Percentiles rank a stretch among this genome's conserved stretches.
phyloP scores from a whole-genome alignment of 805 yeast species.

The Brettanomyces bruxellensis region DNA sequence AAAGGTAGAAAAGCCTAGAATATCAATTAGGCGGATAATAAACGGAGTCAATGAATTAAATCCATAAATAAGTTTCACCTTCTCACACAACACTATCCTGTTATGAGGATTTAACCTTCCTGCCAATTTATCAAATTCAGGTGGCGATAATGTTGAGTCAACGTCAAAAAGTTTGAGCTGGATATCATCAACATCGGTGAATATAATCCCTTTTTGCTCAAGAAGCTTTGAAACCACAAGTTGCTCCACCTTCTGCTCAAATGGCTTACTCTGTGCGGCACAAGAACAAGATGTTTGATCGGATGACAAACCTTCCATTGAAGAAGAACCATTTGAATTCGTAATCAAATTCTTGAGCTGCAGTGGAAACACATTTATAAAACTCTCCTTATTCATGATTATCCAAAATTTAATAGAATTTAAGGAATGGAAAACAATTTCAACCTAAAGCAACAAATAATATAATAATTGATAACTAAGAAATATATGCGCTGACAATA shows the following conservation, averaged over 20 bases:
- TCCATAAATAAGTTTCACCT: constrained; percentile 20
- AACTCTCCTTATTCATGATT: constrained; percentile 15
- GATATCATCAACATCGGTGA: constrained; percentile 17
- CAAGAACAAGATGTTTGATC: background rate
- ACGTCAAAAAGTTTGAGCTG: constrained; percentile 22
- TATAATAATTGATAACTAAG: background rate
- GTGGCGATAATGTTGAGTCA: constrained; percentile 16
- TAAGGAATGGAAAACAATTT: no score
- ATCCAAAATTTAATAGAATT: background rate
- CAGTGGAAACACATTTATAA: constrained; percentile 11
- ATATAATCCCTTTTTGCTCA: constrained; percentile 19
- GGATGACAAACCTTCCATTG: background rate
- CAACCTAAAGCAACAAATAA: no score
- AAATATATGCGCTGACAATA: background rate
- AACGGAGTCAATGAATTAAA: constrained; percentile 15
- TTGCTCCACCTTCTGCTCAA: constrained; percentile 4
- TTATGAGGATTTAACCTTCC: constrained; percentile 9
- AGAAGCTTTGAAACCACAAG: constrained; percentile 8
- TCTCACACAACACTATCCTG: constrained; percentile 17
- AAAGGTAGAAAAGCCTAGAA: constrained; percentile 18
- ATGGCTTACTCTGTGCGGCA: background rate
- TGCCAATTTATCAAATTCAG: constrained; percentile 15
- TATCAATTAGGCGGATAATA: constrained; percentile 14
- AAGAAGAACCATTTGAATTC: constrained; percentile 1
- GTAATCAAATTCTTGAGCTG: constrained; percentile 8